Evolutionary conservation across 1,284 basidiomycete genomes (phyloP), one percentile per base, ranked within the genome.

Genomic region (Butyriboletus appendiculatus): DNA sequence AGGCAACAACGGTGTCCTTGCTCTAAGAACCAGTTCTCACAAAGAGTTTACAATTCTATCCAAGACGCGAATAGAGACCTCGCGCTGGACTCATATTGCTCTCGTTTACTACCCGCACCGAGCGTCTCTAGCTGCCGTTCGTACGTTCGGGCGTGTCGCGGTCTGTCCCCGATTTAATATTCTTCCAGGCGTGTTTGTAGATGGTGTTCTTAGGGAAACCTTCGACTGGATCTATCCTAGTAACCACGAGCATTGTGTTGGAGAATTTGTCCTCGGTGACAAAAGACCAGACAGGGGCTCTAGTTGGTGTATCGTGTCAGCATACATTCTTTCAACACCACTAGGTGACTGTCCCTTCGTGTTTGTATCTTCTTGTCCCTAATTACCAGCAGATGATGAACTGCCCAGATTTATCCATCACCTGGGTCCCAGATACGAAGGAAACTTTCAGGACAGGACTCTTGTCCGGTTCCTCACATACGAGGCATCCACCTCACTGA

Each of bases 391-490:
- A 72, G 86, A 76, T 11, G 84, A 90, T 50, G 85, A 87, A 52
- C 64, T 90, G 4, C 81, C 82, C 6, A 79, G 86, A 20, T 77
- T 92, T 45, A 78, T 90, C 22, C 86, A 90, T 62, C 86, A 90
- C 62, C 80, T 93, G 12, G 87, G 88, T 2, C 88, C 89, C 4
- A 81, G 86, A 34, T 92, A 93, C 57, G 75, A 74, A 2, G 85
- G 82, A 28, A 83, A 82, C 34, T 90, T 91, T 66, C 90, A 90
- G 62, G 82, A 80, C 72, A 83, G 61, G 45, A 64, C 67, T 4
- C 75, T 92, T 26, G 75, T 83, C 55, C 84, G 81, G 40, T 91
- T 91, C 65, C 73, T 92, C 45, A 92, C 88, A 0, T 92, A 91
- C 65, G 86, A 90, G 58, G 86, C 86, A 0, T 81, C 86, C 4